These are phyloP conservation scores for Carex arenaria DNA, from an alignment of 202 grass and related monocot genomes.

Conservation along the genomic window DNA sequence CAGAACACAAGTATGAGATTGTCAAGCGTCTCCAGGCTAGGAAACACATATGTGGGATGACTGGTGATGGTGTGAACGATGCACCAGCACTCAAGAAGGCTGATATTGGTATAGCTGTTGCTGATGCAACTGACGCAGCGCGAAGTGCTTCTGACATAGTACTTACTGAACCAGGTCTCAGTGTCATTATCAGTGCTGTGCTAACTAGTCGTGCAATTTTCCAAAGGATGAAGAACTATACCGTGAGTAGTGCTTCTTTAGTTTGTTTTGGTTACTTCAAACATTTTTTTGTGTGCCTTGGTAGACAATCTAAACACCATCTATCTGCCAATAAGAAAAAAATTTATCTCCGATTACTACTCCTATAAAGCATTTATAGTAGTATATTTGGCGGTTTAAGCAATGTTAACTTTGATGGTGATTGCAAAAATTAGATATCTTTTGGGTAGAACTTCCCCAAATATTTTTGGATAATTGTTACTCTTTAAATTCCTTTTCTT, in stretches of 20 bases:
- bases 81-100: slow-evolving; percentile 91
- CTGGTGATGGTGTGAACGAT: slow-evolving; percentile 93
- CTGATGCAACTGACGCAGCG: slow-evolving; percentile 84
- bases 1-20: slow-evolving; percentile 97
- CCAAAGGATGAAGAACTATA: slow-evolving; percentile 96
- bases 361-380: background rate
- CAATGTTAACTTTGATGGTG: background rate
- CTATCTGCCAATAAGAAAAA: background rate
- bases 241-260: slow-evolving; percentile 36
- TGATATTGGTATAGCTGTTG: slow-evolving; percentile 93
- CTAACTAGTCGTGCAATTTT: slow-evolving; percentile 92
- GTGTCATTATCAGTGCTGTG: slow-evolving; percentile 93
- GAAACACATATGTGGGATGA: slow-evolving; percentile 97
- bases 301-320: background rate
- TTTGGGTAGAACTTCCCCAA: background rate
- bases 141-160: slow-evolving; percentile 91
- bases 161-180: slow-evolving; percentile 80
- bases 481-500: background rate
- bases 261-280: background rate
- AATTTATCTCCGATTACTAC: background rate
- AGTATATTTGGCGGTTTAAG: background rate
- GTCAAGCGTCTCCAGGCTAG: slow-evolving; percentile 86
- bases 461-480: background rate
- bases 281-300: background rate
- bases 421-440: background rate